A percentile compares a stretch with the other conserved stretches of the same genome.
phyloP scores from a whole-genome alignment of 345 rosid genomes.

The Eucalyptus pauciflora region DNA sequence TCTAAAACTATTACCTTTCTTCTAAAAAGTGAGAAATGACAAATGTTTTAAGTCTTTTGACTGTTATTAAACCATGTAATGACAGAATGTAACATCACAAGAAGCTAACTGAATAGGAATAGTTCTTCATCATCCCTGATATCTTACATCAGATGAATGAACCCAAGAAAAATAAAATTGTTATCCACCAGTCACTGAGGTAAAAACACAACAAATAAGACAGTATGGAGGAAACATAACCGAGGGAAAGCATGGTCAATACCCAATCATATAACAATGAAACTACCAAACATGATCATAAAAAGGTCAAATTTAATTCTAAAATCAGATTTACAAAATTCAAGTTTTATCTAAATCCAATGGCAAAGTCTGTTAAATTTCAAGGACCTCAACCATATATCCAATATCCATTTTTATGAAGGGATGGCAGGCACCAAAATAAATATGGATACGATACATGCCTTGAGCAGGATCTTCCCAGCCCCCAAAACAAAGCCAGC shows the following conservation, averaged over 20 bases:
- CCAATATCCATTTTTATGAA: not conserved
- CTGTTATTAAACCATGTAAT: not conserved
- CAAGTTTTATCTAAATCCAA: not conserved
- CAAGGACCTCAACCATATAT: not conserved
- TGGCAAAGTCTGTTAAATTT: not conserved
- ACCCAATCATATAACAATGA: not conserved
- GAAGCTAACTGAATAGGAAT: not conserved
- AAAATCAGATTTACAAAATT: not conserved
- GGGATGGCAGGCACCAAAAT: not conserved
- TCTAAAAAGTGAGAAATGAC: not conserved
- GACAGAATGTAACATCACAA: not conserved
- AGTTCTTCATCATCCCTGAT: not conserved
- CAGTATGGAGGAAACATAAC: not conserved
- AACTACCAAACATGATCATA: not conserved
- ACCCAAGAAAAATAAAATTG: not conserved
- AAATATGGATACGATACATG: conserved; percentile 4
- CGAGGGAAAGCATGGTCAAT: not conserved
- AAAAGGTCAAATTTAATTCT: not conserved
- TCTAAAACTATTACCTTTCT: not conserved
- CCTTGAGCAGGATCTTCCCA: conserved; percentile 94
- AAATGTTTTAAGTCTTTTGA: not conserved
- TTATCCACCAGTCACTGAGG: not conserved
- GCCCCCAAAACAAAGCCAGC: conserved; percentile 93
- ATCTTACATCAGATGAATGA: not conserved
- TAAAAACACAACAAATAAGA: not conserved